Percentiles rank a stretch among this genome's conserved stretches.
Evolutionary conservation across 257 asterid species (phyloP).

Genomic region (Ligustrum vulgare): DNA sequence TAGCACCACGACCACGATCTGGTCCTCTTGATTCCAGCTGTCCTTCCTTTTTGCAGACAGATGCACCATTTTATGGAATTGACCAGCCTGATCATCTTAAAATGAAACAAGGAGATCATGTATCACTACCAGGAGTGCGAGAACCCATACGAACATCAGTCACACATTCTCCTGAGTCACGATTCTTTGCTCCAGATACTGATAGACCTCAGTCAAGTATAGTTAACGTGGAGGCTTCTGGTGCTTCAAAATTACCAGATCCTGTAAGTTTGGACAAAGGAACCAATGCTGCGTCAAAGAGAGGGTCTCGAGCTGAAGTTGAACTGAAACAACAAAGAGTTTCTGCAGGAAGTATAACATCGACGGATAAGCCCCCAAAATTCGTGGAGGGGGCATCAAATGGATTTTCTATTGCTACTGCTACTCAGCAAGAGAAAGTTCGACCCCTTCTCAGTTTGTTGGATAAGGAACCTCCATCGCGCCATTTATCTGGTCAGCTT

Average conservation of each 20-base stretch:
- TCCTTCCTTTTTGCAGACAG: constrained; percentile 57
- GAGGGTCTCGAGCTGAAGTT: constrained; percentile 52
- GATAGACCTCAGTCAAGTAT: constrained; percentile 49
- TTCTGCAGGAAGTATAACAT: constrained; percentile 52
- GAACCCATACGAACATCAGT: constrained; percentile 68
- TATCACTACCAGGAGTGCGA: constrained; percentile 48
- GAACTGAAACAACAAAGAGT: constrained; percentile 70
- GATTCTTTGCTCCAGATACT: constrained; percentile 48
- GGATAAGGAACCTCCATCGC: constrained; percentile 98
- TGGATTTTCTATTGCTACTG: constrained; percentile 56
- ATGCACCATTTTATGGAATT: constrained; percentile 54
- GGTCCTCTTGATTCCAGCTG: constrained; percentile 68
- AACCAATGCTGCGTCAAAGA: constrained; percentile 31
- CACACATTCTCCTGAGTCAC: constrained; percentile 70
- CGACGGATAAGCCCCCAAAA: constrained; percentile 68
- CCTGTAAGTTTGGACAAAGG: constrained; percentile 37
- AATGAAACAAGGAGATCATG: constrained; percentile 69
- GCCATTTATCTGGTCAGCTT: constrained; percentile 95
- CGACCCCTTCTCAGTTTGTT: constrained; percentile 87
- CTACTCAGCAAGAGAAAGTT: constrained; percentile 72
- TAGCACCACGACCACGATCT: constrained; percentile 66
- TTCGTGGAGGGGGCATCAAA: constrained; percentile 49
- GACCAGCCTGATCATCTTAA: constrained; percentile 68
- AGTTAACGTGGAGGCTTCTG: constrained; percentile 37
- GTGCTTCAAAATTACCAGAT: constrained; percentile 38